Base-by-base conservation (phyloP, 768 basidiomycete species). In the Hydnomerulius pinastri region DNA sequence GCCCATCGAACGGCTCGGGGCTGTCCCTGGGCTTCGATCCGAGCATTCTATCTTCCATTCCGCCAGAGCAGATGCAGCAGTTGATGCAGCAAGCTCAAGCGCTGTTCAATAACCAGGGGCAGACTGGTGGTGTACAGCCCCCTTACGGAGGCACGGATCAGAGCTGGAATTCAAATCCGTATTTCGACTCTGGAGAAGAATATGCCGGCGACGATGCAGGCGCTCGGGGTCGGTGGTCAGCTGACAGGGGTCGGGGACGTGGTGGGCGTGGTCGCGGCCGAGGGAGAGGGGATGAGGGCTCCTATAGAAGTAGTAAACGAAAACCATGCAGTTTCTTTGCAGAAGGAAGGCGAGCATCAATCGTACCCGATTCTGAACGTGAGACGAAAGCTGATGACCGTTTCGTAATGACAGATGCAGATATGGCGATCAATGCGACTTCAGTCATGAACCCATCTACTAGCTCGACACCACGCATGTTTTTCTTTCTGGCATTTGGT, bases 311-410 rank as follows among this genome's bases (percentile, higher is more conserved):
- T 72, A 87, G 75, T 81, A 90, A 84, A 83, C 82, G 85, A 84
- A 84, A 81, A 84, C 85, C 86, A 73, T 92, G 90, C 87, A 86
- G 78, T 80, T 92, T 91, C 78, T 91, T 84, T 81, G 81, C 82
- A 75, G 80, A 83, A 82, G 90, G 89, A 89, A 91, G 89, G 90
- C 87, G 84, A 91, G 90, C 86, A 81, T 78, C 68, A 66, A 76
- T 77, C 70, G 69, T 68, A 54, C 51, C 54, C n/a, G 53, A 27
- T 44, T 54, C 46, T 50, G 42, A 47, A 63, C 56, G 64, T 54
- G 63, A 56, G 55, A 53, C 49, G 58, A 50, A 56, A 65, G 55
- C 76, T 78, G 64, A 79, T 71, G 46, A 40, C 27, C 65, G 51
- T 54, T 76, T 72, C 71, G 72, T 72, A 69, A 75, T 75, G 72